Base-by-base conservation (phyloP, 139 green algal species). In the Chlorella ohadii region DNA sequence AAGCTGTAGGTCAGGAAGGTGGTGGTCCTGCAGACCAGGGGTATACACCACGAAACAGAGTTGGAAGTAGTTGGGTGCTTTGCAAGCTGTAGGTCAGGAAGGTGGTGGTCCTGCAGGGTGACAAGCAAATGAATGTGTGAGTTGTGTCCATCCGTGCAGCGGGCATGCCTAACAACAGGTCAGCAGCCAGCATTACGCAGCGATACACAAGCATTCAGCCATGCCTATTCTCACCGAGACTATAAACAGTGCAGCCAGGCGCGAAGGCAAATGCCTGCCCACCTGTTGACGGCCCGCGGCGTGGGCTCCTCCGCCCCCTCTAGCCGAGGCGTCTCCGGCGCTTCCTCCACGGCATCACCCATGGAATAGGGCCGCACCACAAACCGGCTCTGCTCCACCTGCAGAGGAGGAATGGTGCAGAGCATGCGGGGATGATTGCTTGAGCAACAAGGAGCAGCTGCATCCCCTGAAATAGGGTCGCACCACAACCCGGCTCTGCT, bases 301-400 rank as follows among this genome's bases (percentile, higher is more conserved):
- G 33, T 27, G 25, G 55, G 11, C 51, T 22, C n/a, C 64, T 71
- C 64, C 5, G 31, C 0, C 64, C 64, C 15, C 3, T 36, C 63
- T 15, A 33, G 1, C 28, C 63, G 63, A 39, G 75, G 39, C 79
- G 65, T 34, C 44, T 78, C 82, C 11, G 61, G n/a, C 31, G 20
- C 25, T 74, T 82, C 61, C 63, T 83, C 72, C 72, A 86, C n/a
- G 1, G 51, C 81, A 36, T 78, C 81, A 1, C 73, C 73, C 64
- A 87, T 83, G 17, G 66, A 77, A 34, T 88, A 83, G 4, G 88
- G 86, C 28, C 75, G 57, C 66, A 88, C 55, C 63, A 91, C 76
- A 61, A 91, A 91, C 12, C 88, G 74, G n/a, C 79, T 79, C 72
- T 90, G 86, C 81, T 91, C 88, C 71, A 87, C 88, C 78, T 85